Evolutionary conservation across 2,329 filamentous ascomycete species (phyloP), one percentile per base, ranked within the genome.

Genomic region (Penicillium digitatum): DNA sequence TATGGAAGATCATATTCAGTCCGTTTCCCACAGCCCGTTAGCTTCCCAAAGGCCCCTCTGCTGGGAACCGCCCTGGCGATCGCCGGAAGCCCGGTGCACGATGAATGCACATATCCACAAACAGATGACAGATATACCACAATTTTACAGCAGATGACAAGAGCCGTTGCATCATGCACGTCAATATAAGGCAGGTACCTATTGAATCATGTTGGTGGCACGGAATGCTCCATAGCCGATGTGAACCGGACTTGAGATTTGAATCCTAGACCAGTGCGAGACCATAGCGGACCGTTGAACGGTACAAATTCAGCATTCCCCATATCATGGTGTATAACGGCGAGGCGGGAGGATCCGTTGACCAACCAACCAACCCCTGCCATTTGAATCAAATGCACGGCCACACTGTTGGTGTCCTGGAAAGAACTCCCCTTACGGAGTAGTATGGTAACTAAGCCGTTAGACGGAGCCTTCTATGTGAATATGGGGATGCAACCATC

Each of bases 271-370:
- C 11, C 47, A 55, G 32, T 39, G 37, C 47, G 54, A 57, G 54
- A 57, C 40, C 54, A 54, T 43, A 46, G 60, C 60, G 56, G 60
- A 56, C 54, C 60, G 58, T 58, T 57, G 20, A 24, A 52, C 44
- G 51, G 45, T 8, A 26, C 18, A 3, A 18, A 43, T 32, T 31
- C 26, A 49, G n/a, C 43, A 3, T 46, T 46, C 53, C 50, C 60
- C 58, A 58, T 62, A 51, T 55, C 57, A 63, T 55, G 60, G 58
- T 45, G 46, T 62, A 51, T 55, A 58, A 63, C 56, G 60, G 58
- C 48, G 46, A 35, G 29, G 42, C 60, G 62, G 62, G 62, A 62
- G 50, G 60, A 61, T 54, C 61, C 58, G 58, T 48, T 31, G 3
- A 31, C 32, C 31, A 39, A 48, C 39, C 51, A 18, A 32, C 12